Percentiles rank a stretch among this genome's conserved stretches.
Evolutionary conservation across 2,329 filamentous ascomycete species (phyloP).

Genomic region (Simplicillium sp.): DNA sequence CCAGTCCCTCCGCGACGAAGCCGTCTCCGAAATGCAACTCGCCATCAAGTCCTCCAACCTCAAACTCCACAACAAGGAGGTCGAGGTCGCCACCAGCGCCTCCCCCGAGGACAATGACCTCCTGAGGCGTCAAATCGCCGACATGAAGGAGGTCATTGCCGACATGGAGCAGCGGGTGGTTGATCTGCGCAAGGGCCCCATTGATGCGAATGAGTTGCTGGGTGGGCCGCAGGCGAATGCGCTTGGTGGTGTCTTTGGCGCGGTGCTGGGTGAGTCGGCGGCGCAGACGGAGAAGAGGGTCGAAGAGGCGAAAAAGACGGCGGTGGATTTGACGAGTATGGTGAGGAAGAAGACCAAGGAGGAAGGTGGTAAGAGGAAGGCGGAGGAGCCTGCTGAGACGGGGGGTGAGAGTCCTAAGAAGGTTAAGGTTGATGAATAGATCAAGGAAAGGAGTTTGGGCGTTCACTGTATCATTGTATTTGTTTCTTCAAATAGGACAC

Average conservation of each 20-base stretch:
- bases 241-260: slow-evolving; percentile 52
- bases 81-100: slow-evolving; percentile 51
- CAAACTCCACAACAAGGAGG: slow-evolving; percentile 62
- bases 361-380: slow-evolving; percentile 15
- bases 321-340: slow-evolving; percentile 64
- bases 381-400: slow-evolving; percentile 13
- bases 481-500: not conserved
- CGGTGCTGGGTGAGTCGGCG: slow-evolving; percentile 52
- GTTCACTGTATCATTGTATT: not conserved
- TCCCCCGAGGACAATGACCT: slow-evolving; percentile 59
- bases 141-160: slow-evolving; percentile 68
- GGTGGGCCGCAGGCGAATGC: slow-evolving; percentile 30
- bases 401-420: slow-evolving; percentile 27
- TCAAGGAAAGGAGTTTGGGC: slow-evolving; percentile 2
- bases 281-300: slow-evolving; percentile 53
- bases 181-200: slow-evolving; percentile 54
- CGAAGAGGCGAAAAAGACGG: slow-evolving; percentile 63
- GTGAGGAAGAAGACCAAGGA: slow-evolving; percentile 55
- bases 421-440: slow-evolving; percentile 41
- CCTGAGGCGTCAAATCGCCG: slow-evolving; percentile 51
- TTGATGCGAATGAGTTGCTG: slow-evolving; percentile 29
- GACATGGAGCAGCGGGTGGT: slow-evolving; percentile 70
- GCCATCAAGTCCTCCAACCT: slow-evolving; percentile 65
- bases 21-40: slow-evolving; percentile 59
- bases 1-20: slow-evolving; percentile 61